Base-by-base conservation (phyloP, 2,329 filamentous ascomycete genomes). In the Arthrobotrys conoides region DNA sequence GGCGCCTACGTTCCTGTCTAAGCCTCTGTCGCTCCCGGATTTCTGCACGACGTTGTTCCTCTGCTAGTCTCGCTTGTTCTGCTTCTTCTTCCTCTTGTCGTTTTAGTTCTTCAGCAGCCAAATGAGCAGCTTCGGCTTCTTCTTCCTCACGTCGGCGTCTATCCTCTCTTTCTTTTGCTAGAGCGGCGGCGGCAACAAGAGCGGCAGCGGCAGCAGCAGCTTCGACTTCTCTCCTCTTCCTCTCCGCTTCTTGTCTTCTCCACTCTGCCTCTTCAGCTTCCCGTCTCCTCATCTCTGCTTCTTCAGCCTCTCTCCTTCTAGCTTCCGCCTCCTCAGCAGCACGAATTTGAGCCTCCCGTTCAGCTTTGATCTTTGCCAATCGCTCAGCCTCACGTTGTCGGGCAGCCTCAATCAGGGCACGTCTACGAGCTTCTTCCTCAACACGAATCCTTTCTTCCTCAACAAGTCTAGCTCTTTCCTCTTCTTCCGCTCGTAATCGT, bases 371-470 rank as follows among this genome's bases (percentile, higher is more conserved):
- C 22, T 24, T 65, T 44, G 72, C 57, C 8, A 66, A 8, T 16
- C 72, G 48, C 38, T 70, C 72, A 30, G 66, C 72, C 59, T 76
- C 72, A 49, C 72, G 72, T 57, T 70, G 72, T 61, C 57, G 44
- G 63, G 72, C 72, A 61, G 66, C 72, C 22, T 76, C 72, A 22
- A 71, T 36, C 22, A 30, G 48, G 20, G 66, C 75, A 12, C 48
- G 63, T 22, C 68, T 46, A 36, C 68, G 75, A 64, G 75, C 67
- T 51, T 78, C 75, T 20, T 78, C 75, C 30, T 78, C 75, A 1
- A 48, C 73, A 30, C 73, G 68, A 38, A 65, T 24, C 20, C 69
- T 51, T 14, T 66, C 67, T 49, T 72, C 53, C 30, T 72, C 65
- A 10, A 48, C 51, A 67, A 59, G 48, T 69, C 71, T 68, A 41